phyloP scores from a whole-genome alignment of 164 flowering plant species.

The Annona squamosa region DNA sequence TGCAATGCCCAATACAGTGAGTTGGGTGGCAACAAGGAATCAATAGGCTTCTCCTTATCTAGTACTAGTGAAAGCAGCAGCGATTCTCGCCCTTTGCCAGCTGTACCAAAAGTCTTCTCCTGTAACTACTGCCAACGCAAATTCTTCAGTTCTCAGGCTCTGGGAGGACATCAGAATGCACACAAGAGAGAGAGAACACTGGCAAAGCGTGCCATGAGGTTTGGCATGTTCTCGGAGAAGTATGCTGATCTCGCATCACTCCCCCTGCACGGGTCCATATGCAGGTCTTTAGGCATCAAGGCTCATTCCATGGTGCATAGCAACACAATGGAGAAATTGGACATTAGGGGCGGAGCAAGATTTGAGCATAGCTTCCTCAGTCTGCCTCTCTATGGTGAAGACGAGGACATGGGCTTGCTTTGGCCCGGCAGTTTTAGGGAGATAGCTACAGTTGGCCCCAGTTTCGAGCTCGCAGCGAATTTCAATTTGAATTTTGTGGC shows the following conservation, averaged over 20 bases:
- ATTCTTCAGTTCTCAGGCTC: constrained; percentile 79
- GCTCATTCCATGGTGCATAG: constrained; percentile 65
- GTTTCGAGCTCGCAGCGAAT: constrained; percentile 16
- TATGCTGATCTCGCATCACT: constrained; percentile 64
- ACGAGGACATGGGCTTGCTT: constrained; percentile 39
- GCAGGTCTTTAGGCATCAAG: constrained; percentile 53
- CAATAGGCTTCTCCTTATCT: constrained; percentile 17
- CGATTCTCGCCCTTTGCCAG: constrained; percentile 21
- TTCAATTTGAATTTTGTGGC: constrained; percentile 26
- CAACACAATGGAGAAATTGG: constrained; percentile 17
- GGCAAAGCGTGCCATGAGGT: constrained; percentile 67
- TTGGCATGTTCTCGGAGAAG: constrained; percentile 60
- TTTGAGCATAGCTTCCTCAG: constrained; percentile 44
- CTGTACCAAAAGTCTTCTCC: constrained; percentile 56
- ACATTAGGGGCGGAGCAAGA: constrained; percentile 39
- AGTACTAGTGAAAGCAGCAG: constrained; percentile 32
- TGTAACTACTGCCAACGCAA: constrained; percentile 78
- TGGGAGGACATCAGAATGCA: constrained; percentile 86
- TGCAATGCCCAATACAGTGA: constrained; percentile 23
- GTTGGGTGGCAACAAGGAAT: constrained; percentile 26
- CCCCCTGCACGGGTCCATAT: constrained; percentile 61
- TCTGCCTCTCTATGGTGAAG: constrained; percentile 43
- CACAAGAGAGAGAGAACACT: constrained; percentile 72
- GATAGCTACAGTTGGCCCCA: constrained; percentile 16
- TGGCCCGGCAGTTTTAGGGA: constrained; percentile 87